Percentiles rank a stretch among this genome's conserved stretches.
Conservation (phyloP, 2,329 filamentous ascomycete species). For the Neonectria punicea region DNA sequence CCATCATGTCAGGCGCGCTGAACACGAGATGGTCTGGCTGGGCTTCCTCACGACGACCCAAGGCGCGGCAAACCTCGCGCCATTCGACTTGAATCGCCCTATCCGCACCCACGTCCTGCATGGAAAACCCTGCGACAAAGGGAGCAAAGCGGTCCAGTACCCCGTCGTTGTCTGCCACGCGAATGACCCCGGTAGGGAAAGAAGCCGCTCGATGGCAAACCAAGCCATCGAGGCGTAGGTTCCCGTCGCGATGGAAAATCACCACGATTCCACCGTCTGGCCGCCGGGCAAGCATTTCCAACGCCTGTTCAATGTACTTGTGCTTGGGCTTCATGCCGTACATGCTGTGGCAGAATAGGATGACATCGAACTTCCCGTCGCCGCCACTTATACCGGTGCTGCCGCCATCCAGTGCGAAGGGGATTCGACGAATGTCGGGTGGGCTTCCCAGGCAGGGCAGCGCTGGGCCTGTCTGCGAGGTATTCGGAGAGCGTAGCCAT, state of each 20-base stretch:
- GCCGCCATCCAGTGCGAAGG: slow-evolving; percentile 50
- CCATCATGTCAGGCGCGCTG: slow-evolving; percentile 60
- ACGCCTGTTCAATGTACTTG: slow-evolving; percentile 56
- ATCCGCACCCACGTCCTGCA: slow-evolving; percentile 46
- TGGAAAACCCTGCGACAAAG: slow-evolving; percentile 61
- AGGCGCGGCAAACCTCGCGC: slow-evolving; percentile 62
- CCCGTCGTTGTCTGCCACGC: slow-evolving; percentile 57
- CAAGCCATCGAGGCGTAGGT: slow-evolving; percentile 58
- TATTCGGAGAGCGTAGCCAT: slow-evolving; percentile 47
- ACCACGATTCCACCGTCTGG: slow-evolving; percentile 57
- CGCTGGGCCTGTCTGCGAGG: slow-evolving; percentile 42
- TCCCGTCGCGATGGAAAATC: slow-evolving; percentile 64
- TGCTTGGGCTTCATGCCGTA: slow-evolving; percentile 66
- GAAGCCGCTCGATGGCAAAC: slow-evolving; percentile 58
- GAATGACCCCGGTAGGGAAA: slow-evolving; percentile 57
- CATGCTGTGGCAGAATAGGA: slow-evolving; percentile 73
- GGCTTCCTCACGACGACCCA: slow-evolving; percentile 53
- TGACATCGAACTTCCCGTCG: slow-evolving; percentile 60
- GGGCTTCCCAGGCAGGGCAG: slow-evolving; percentile 55
- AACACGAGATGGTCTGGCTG: slow-evolving; percentile 57
- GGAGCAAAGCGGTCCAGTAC: slow-evolving; percentile 61
- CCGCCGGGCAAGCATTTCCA: slow-evolving; percentile 58
- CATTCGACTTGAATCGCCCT: slow-evolving; percentile 52
- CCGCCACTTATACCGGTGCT: slow-evolving; percentile 32
- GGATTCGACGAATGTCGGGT: slow-evolving; percentile 50